Evolutionary conservation across 139 green algal species (phyloP).

Genomic region (Chlamydomonas sphaeroides): DNA sequence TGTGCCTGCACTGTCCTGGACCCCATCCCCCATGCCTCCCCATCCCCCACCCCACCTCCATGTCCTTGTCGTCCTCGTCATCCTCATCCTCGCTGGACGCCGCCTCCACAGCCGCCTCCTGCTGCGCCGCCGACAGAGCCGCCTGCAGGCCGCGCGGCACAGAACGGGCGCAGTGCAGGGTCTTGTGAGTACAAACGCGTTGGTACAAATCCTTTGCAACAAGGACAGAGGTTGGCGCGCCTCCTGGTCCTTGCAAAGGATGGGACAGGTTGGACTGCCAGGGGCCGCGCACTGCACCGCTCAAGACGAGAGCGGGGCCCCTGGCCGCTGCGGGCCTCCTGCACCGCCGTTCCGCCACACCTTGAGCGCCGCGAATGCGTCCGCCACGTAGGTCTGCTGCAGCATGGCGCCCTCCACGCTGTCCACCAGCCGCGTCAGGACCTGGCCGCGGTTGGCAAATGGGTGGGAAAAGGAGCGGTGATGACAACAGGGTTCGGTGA

Average conservation of each 20-base stretch:
- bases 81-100: neutral
- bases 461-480: neutral
- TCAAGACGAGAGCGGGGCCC: too few relatives aligned
- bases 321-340: too few relatives aligned
- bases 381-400: constrained; percentile 22
- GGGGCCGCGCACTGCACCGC: too few relatives aligned
- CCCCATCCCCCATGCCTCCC: neutral
- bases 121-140: neutral
- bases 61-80: neutral
- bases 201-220: too few relatives aligned
- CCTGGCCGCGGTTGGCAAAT: neutral
- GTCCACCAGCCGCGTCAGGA: constrained; percentile 12
- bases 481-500: too few relatives aligned
- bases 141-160: neutral
- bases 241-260: too few relatives aligned
- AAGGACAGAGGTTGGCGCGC: too few relatives aligned
- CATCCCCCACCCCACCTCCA: constrained; percentile 1
- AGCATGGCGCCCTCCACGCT: constrained; percentile 27
- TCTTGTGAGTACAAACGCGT: too few relatives aligned
- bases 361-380: constrained; percentile 22
- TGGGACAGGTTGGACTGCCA: too few relatives aligned
- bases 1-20: too few relatives aligned
- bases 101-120: neutral
- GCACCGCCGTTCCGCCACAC: too few relatives aligned
- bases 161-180: too few relatives aligned